A percentile compares a stretch with the other conserved stretches of the same genome.
These are phyloP conservation scores for Yamagishiella unicocca DNA, from an alignment of 139 green algal genomes.

Conservation along the genomic window DNA sequence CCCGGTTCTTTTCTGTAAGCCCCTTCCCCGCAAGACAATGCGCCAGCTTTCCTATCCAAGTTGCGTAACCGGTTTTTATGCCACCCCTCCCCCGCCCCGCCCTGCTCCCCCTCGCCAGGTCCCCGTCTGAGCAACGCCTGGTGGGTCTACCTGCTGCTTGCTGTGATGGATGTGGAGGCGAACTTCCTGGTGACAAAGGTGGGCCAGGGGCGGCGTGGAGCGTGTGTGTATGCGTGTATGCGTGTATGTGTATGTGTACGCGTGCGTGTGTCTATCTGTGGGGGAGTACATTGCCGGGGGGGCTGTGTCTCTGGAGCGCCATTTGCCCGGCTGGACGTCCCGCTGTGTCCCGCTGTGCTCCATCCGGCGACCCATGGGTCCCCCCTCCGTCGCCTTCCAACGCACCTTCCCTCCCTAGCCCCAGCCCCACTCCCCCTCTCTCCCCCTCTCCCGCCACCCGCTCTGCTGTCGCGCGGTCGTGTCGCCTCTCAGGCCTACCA, in stretches of 20 bases:
- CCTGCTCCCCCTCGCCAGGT: neutral
- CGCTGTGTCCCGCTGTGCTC: too few relatives aligned
- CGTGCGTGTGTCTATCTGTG: too few relatives aligned
- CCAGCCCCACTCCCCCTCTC: neutral
- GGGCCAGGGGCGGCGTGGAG: neutral
- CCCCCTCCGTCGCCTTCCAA: neutral
- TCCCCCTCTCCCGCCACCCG: neutral
- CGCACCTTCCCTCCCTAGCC: neutral
- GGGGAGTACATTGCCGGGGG: too few relatives aligned
- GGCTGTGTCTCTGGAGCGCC: too few relatives aligned
- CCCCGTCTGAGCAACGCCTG: neutral
- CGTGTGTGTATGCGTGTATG: too few relatives aligned
- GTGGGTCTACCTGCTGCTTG: slow-evolving; percentile 71
- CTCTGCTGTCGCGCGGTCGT: too few relatives aligned
- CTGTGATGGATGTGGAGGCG: slow-evolving; percentile 81
- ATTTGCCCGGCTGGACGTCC: too few relatives aligned
- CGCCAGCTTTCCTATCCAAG: neutral
- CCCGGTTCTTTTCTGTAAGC: too few relatives aligned
- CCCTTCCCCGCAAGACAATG: neutral
- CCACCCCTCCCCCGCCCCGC: neutral
- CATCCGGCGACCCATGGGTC: too few relatives aligned
- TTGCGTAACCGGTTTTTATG: too few relatives aligned
- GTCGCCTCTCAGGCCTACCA: slow-evolving; percentile 76
- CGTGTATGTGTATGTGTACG: too few relatives aligned
- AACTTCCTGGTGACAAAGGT: slow-evolving; percentile 74